Evolutionary conservation across 345 rosid species (phyloP).

Genomic region (Moricandia moricandioides): DNA sequence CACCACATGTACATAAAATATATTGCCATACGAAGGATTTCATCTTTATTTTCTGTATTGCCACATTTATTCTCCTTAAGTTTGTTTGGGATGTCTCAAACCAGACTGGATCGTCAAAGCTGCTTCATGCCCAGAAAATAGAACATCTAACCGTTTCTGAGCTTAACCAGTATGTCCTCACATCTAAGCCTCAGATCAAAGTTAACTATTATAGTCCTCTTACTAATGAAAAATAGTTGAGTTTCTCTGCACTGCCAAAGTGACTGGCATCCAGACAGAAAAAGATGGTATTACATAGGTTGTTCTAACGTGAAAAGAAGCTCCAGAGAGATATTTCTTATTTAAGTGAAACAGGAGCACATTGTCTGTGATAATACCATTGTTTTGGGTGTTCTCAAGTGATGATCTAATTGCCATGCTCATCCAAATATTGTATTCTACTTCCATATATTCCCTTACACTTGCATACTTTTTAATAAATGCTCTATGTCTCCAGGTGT

Average conservation of each 20-base stretch:
- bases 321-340: no score
- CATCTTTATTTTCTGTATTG: not conserved
- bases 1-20: not conserved
- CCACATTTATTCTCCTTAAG: not conserved
- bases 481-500: not conserved
- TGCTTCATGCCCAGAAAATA: not conserved
- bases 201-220: not conserved
- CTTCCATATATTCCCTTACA: no score
- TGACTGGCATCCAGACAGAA: not conserved
- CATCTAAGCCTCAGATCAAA: not conserved
- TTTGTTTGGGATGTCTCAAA: not conserved
- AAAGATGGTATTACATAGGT: not conserved
- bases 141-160: not conserved
- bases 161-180: not conserved
- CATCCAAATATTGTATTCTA: no score
- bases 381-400: no score
- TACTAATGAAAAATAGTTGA: not conserved
- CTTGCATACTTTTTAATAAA: not conserved
- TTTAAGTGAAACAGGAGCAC: no score
- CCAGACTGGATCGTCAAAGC: not conserved
- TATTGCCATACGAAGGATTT: not conserved
- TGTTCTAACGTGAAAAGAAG: no score
- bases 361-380: no score
- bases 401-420: no score
- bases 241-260: not conserved